Percentiles rank a stretch among this genome's conserved stretches.
These are phyloP conservation scores for Talaromyces borbonicus DNA, from an alignment of 495 filamentous ascomycete species.

Conservation along the genomic window DNA sequence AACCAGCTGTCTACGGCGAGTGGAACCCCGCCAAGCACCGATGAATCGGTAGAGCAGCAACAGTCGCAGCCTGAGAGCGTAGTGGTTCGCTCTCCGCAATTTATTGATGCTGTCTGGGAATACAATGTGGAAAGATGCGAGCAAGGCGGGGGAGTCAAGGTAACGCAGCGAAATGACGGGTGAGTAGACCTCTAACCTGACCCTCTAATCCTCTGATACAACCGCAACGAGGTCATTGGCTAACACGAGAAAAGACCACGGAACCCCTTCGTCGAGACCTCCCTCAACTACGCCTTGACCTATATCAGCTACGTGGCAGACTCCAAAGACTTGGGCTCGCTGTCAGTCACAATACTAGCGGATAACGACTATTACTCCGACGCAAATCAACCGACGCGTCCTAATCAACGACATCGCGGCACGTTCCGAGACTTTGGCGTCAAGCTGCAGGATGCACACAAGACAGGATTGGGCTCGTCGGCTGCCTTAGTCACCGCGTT, in stretches of 20 bases:
- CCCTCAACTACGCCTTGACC: slow-evolving; percentile 76
- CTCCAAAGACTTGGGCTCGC: slow-evolving; percentile 49
- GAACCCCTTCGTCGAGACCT: slow-evolving; percentile 87
- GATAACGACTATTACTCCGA: slow-evolving; percentile 97
- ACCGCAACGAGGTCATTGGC: no score
- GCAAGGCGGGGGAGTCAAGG: slow-evolving; percentile 63
- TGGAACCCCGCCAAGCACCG: background rate
- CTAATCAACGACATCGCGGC: slow-evolving; percentile 13
- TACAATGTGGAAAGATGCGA: slow-evolving; percentile 63
- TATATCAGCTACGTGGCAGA: slow-evolving; percentile 54
- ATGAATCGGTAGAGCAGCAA: slow-evolving; percentile 14
- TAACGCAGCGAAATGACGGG: slow-evolving; percentile 66
- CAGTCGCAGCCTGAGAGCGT: slow-evolving; percentile 46
- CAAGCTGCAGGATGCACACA: slow-evolving; percentile 70
- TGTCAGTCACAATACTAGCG: slow-evolving; percentile 78
- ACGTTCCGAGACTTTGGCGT: slow-evolving; percentile 69
- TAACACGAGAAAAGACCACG: slow-evolving; percentile 20
- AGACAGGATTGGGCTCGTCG: slow-evolving; percentile 93
- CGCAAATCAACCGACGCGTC: slow-evolving; percentile 30
- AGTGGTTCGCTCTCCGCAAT: slow-evolving; percentile 84
- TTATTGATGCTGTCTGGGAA: slow-evolving; percentile 73
- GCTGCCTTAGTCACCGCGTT: slow-evolving; percentile 91
- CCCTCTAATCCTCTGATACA: no score
- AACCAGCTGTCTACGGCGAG: slow-evolving; percentile 8
- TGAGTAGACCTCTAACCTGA: slow-evolving; percentile 43